Evolutionary conservation across 75 land plant species (phyloP).

Genomic region (Cryptomeria japonica): DNA sequence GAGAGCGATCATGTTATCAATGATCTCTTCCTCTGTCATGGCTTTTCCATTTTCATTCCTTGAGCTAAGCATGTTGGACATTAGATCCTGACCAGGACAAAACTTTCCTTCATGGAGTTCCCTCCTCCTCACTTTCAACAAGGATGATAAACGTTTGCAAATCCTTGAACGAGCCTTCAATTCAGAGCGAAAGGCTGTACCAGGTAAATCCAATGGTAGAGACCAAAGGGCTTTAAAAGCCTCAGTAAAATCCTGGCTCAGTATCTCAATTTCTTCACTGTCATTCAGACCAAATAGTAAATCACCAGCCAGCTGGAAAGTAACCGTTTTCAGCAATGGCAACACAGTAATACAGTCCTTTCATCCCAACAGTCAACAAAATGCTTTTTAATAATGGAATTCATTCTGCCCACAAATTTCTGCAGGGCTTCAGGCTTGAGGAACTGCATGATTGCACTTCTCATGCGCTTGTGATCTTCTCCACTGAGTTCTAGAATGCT

Average conservation of each 20-base stretch:
- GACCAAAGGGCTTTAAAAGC: not conserved
- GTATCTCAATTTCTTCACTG: not conserved
- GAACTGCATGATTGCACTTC: slow-evolving; percentile 38
- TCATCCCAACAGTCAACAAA: slow-evolving; percentile 24
- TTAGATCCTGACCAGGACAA: not conserved
- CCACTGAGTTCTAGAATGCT: slow-evolving; percentile 31
- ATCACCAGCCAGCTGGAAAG: slow-evolving; percentile 21
- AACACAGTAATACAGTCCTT: slow-evolving; percentile 21
- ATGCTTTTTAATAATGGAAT: slow-evolving; percentile 25
- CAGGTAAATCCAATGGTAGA: not conserved
- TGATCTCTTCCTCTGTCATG: not conserved
- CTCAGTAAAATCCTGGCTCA: not conserved
- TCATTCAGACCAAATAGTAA: slow-evolving; percentile 24
- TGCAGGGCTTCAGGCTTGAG: slow-evolving; percentile 51
- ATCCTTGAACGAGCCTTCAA: not conserved
- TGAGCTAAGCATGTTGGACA: not conserved
- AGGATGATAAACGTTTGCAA: not conserved
- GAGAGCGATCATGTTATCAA: not conserved
- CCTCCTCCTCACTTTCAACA: not conserved
- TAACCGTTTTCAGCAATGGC: slow-evolving; percentile 31
- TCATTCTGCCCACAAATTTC: slow-evolving; percentile 34
- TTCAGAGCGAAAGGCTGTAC: not conserved
- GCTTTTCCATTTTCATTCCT: not conserved
- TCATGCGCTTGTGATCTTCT: slow-evolving; percentile 43
- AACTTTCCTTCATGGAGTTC: not conserved